Evolutionary conservation across 345 rosid species (phyloP).

Genomic region (Pistacia atlantica): DNA sequence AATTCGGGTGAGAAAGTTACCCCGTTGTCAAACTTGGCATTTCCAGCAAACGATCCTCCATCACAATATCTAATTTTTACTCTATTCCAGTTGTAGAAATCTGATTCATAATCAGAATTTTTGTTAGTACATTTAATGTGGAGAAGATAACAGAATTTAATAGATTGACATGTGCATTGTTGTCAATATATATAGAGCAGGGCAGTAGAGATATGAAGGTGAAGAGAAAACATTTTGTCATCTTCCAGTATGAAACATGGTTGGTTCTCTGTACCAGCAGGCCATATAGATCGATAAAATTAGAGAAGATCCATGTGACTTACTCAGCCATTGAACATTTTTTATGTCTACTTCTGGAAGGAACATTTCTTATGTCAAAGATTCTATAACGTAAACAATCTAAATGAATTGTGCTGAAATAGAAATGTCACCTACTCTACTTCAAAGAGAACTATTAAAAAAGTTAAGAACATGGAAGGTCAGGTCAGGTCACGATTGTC

Average conservation of each 20-base stretch:
- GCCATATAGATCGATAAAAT: no score
- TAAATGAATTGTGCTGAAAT: not conserved
- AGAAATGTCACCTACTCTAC: not conserved
- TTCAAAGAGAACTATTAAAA: not conserved
- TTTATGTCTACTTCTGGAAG: not conserved
- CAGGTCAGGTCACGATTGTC: not conserved
- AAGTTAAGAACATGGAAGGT: not conserved
- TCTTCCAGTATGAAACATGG: no score
- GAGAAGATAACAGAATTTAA: no score
- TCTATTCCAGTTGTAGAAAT: constrained; percentile 97
- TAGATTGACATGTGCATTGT: not conserved
- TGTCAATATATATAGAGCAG: not conserved
- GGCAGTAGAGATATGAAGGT: not conserved
- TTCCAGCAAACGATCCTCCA: constrained; percentile 95
- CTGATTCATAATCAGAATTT: constrained; percentile 36
- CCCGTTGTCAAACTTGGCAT: constrained; percentile 60
- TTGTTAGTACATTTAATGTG: not conserved
- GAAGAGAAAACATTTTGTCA: no score
- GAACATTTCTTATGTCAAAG: not conserved
- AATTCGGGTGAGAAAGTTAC: constrained; percentile 37
- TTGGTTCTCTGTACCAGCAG: no score
- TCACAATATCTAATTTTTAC: constrained; percentile 95
- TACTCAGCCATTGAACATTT: constrained; percentile 6
- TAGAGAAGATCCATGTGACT: no score
- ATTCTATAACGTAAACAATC: not conserved